Percentiles rank a stretch among this genome's conserved stretches.
phyloP scores from a whole-genome alignment of 129 eudicot genomes.

The Flaveria robusta region DNA sequence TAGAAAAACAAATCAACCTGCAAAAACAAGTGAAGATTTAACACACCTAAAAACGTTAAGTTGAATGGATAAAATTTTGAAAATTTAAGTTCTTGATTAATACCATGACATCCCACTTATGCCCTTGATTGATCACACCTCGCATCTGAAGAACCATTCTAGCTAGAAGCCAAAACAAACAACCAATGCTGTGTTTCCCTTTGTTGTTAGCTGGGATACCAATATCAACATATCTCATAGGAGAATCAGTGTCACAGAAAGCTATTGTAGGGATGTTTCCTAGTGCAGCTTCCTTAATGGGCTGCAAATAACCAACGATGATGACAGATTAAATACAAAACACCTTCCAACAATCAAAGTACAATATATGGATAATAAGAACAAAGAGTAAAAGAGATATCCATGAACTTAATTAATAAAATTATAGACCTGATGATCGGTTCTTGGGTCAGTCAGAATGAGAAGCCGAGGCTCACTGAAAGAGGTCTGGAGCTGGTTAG shows the following conservation, averaged over 20 bases:
- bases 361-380: neutral
- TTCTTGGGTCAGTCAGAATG: conserved; percentile 71
- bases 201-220: conserved; percentile 88
- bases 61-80: neutral
- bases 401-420: neutral
- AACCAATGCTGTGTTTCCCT: conserved; percentile 85
- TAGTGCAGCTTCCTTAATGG: conserved; percentile 77
- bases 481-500: conserved; percentile 76
- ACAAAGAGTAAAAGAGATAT: neutral
- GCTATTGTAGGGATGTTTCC: conserved; percentile 79
- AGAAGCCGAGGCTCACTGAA: conserved; percentile 76
- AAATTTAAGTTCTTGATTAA: neutral
- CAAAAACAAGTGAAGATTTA: conserved; percentile 18
- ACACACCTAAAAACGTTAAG: neutral
- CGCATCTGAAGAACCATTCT: conserved; percentile 86
- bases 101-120: conserved; percentile 85
- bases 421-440: conserved; percentile 64
- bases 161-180: conserved; percentile 73
- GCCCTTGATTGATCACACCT: conserved; percentile 62
- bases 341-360: neutral
- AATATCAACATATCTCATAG: conserved; percentile 74
- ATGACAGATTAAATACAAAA: neutral
- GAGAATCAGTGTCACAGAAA: conserved; percentile 79
- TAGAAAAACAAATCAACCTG: conserved; percentile 83
- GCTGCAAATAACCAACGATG: conserved; percentile 37